Evolutionary conservation across 2,329 filamentous ascomycete genomes (phyloP).

Genomic region (Coniochaeta prunicola): DNA sequence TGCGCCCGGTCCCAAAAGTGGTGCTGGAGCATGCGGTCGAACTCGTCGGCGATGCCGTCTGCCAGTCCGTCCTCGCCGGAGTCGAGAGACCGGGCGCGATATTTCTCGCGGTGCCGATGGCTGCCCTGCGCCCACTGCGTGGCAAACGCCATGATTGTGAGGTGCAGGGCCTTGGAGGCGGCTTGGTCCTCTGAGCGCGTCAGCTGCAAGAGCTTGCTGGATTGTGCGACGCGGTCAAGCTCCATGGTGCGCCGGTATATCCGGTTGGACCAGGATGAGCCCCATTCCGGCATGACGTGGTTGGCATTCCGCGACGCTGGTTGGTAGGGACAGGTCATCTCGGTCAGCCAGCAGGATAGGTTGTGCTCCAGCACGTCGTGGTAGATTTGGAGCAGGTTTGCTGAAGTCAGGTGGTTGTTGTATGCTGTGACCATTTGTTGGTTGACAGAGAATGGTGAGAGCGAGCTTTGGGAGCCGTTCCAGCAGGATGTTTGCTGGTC

Average conservation of each 20-base stretch:
- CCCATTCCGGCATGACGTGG: slow-evolving; percentile 18
- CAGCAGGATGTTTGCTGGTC: too few relatives aligned
- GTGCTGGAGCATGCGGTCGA: slow-evolving; percentile 28
- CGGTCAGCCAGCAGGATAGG: slow-evolving; percentile 46
- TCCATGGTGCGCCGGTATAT: slow-evolving; percentile 41
- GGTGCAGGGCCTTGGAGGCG: slow-evolving; percentile 36
- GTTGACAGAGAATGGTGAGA: not conserved
- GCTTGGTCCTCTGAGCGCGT: slow-evolving; percentile 33
- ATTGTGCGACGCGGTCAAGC: slow-evolving; percentile 35
- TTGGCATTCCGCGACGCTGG: not conserved
- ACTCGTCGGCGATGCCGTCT: slow-evolving; percentile 20
- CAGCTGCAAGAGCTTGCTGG: slow-evolving; percentile 30
- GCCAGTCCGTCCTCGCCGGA: slow-evolving; percentile 6
- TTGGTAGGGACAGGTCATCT: slow-evolving; percentile 44
- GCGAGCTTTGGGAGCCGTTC: not conserved
- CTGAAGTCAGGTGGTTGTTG: slow-evolving; percentile 30
- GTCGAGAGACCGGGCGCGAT: slow-evolving; percentile 6
- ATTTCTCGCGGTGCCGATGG: slow-evolving; percentile 15
- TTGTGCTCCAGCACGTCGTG: slow-evolving; percentile 47
- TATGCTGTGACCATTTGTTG: slow-evolving; percentile 15
- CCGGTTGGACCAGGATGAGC: slow-evolving; percentile 36
- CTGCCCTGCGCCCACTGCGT: slow-evolving; percentile 41
- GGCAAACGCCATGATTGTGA: slow-evolving; percentile 44
- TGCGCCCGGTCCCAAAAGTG: slow-evolving; percentile 30
- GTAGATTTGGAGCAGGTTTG: slow-evolving; percentile 39